These are phyloP conservation scores for Microbotryum silenes-acaulis DNA, from an alignment of 1,284 basidiomycete species.

Conservation along the genomic window DNA sequence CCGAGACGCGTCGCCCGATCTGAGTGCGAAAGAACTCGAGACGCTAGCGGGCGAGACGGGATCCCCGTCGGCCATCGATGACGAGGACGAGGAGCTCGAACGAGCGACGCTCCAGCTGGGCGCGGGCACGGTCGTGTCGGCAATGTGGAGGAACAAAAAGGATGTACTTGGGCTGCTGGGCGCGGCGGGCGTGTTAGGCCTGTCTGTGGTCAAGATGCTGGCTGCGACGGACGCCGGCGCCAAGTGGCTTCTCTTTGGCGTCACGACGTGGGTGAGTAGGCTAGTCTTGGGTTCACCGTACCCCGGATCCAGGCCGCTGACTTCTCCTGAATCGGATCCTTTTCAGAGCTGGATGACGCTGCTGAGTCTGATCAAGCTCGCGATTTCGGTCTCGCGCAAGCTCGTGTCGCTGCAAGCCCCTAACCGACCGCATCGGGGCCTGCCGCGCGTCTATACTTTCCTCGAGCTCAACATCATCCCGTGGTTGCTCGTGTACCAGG, in stretches of 20 bases:
- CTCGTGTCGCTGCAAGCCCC: constrained; percentile 22
- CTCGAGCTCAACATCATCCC: constrained; percentile 37
- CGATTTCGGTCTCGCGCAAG: constrained; percentile 16
- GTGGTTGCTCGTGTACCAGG: constrained; percentile 37
- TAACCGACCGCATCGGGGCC: constrained; percentile 22
- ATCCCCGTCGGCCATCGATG: constrained; percentile 11
- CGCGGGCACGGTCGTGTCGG: constrained; percentile 3
- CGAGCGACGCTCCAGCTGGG: constrained; percentile 2
- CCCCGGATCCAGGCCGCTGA: too few species aligned
- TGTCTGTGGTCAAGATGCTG: constrained; percentile 4
- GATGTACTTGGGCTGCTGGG: constrained; percentile 1
- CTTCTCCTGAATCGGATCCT: too few species aligned
- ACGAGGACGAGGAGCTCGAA: constrained; percentile 12
- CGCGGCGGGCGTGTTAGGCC: not conserved
- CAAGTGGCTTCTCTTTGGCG: constrained; percentile 1
- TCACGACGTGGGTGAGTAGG: constrained; percentile 20
- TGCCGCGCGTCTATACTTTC: constrained; percentile 20
- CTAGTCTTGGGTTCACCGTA: not conserved
- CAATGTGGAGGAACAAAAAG: constrained; percentile 21
- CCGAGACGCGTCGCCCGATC: constrained; percentile 18
- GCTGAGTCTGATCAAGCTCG: constrained; percentile 25
- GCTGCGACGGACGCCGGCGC: not conserved
- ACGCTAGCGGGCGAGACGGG: constrained; percentile 2
- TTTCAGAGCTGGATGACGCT: constrained; percentile 18
- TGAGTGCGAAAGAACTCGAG: not conserved